Conservation (phyloP, 164 flowering plant genomes). For the Echeveria elegans region DNA sequence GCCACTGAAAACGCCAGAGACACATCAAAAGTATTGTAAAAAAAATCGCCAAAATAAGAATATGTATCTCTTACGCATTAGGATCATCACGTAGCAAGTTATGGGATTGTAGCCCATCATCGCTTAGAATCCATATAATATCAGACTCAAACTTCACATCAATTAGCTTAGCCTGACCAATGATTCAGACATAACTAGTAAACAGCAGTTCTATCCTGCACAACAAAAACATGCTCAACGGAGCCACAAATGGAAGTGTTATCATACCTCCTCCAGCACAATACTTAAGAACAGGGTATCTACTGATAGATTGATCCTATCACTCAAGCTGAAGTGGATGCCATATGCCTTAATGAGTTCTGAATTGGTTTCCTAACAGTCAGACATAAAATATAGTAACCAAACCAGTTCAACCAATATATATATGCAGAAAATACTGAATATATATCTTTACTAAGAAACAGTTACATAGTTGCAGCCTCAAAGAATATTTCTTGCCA, state of each 20-base stretch:
- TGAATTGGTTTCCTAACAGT: slow-evolving; percentile 48
- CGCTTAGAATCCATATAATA: slow-evolving; percentile 77
- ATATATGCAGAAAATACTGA: background rate
- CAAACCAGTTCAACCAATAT: slow-evolving; percentile 1
- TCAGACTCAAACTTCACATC: slow-evolving; percentile 55
- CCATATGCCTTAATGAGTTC: slow-evolving; percentile 28
- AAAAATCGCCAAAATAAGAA: background rate
- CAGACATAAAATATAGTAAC: background rate
- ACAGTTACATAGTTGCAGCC: background rate
- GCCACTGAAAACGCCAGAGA: background rate
- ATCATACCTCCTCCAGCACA: slow-evolving; percentile 42
- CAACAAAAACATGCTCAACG: background rate
- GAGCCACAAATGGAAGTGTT: background rate
- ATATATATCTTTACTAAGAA: background rate
- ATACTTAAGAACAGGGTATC: slow-evolving; percentile 34
- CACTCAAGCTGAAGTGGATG: slow-evolving; percentile 33
- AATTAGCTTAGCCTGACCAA: slow-evolving; percentile 45
- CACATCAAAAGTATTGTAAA: background rate
- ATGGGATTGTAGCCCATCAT: slow-evolving; percentile 39
- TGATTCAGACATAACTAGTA: slow-evolving; percentile 6
- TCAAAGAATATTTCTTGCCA: background rate
- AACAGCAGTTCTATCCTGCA: background rate
- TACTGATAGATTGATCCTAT: slow-evolving; percentile 26
- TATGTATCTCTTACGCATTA: slow-evolving; percentile 32
- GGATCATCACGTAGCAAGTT: slow-evolving; percentile 21